A percentile compares a stretch with the other conserved stretches of the same genome.
phyloP scores from a whole-genome alignment of 2,329 filamentous ascomycete species.

The Raffaelea albimanens region DNA sequence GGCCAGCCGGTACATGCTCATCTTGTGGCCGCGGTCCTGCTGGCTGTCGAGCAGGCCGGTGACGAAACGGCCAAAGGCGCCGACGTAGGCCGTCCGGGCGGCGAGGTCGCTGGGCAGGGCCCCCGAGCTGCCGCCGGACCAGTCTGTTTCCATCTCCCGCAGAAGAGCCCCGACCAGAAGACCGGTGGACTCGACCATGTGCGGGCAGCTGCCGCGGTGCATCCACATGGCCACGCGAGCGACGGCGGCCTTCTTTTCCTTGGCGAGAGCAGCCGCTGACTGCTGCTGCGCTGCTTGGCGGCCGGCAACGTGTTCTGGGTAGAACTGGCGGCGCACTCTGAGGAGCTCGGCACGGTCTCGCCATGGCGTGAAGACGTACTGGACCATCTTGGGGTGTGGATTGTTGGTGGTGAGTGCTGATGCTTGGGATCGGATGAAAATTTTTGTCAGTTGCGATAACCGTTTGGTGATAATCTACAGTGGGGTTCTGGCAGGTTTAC shows the following conservation, averaged over 20 bases:
- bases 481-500: too few species aligned
- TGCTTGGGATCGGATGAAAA: too few species aligned
- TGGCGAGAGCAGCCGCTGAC: slow-evolving; percentile 12
- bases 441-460: too few species aligned
- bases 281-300: too few species aligned
- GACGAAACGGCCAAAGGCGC: slow-evolving; percentile 46
- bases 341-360: slow-evolving; percentile 57
- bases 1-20: slow-evolving; percentile 64
- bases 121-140: too few species aligned
- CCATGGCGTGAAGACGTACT: slow-evolving; percentile 68
- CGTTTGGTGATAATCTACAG: too few species aligned
- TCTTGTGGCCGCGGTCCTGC: slow-evolving; percentile 56
- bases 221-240: slow-evolving; percentile 58
- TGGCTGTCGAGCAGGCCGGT: slow-evolving; percentile 70
- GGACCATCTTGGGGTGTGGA: slow-evolving; percentile 53
- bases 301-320: slow-evolving; percentile 25
- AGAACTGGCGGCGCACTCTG: slow-evolving; percentile 55
- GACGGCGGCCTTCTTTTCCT: slow-evolving; percentile 35
- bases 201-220: slow-evolving; percentile 64
- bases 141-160: too few species aligned
- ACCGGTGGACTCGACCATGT: slow-evolving; percentile 71
- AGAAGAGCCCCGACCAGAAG: slow-evolving; percentile 44
- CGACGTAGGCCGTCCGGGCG: background rate
- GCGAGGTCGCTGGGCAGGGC: background rate
- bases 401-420: too few species aligned